Base-by-base conservation (phyloP, 352 stramenopile genomes). In the Phytopythium montanum region DNA sequence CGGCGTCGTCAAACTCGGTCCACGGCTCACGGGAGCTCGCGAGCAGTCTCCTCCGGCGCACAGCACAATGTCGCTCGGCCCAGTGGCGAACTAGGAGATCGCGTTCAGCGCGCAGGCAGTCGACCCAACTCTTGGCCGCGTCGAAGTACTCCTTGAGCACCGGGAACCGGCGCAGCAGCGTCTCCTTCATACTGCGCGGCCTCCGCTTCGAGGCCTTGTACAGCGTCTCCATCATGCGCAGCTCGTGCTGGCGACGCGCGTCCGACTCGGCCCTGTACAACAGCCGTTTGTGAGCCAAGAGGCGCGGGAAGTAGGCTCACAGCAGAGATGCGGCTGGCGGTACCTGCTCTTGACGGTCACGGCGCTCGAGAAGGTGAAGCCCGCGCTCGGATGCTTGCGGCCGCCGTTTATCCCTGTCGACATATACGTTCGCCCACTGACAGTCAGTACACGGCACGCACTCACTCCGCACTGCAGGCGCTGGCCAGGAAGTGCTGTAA, bases 1-100 rank as follows among this genome's bases (percentile, higher is more conserved):
- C 72, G 31, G 72, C 72, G 21, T 73, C 64, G 25, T 83, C 68
- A 34, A 81, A 67, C 36, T 68, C 76, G 23, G 65, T 85, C 72
- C 76, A 85, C 29, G 51, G 60, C 39, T 44, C 36, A 38, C 61
- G 65, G 5, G 51, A 25, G 26, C 51, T 51, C 53, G 25, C 6
- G 5, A 62, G 56, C 28, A 75, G 46, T 51, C 45, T 67, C 46
- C 58, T 68, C 13, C 57, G 61, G 39, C 61, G 69, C 46, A 66
- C 56, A 41, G 72, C 73, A 3, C 54, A 51, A 13, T 52, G 61
- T 23, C 46, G 63, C 46, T 26, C 60, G 51, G 62, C 42, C 50
- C 42, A 45, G 55, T 66, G 65, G 60, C 25, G 62, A 38, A 23
- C 69, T 42, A 28, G 50, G 39, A 29, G 64, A 4, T 59, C 45